These are phyloP conservation scores for Calonectria pauciramosa DNA, from an alignment of 2,329 filamentous ascomycete species.

Conservation along the genomic window DNA sequence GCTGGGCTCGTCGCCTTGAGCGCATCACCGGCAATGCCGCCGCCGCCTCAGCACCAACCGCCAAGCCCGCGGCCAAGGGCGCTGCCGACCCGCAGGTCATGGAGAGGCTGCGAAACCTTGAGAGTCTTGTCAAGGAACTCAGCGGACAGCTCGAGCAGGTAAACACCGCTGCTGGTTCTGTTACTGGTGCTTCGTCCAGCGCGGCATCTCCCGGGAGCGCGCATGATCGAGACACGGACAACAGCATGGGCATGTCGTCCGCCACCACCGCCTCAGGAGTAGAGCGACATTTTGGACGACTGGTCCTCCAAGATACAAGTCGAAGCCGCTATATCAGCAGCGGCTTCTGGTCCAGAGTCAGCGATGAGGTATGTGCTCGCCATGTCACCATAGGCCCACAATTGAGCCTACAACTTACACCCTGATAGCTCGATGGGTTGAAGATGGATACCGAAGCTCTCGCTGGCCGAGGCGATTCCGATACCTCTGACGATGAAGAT, in stretches of 20 bases:
- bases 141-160: conserved; percentile 60
- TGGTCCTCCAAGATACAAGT: conserved; percentile 60
- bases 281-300: conserved; percentile 60
- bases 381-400: background rate
- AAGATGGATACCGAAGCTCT: conserved; percentile 56
- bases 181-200: conserved; percentile 44
- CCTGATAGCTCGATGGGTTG: conserved; percentile 57
- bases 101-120: conserved; percentile 64
- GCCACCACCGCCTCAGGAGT: conserved; percentile 34
- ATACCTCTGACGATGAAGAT: conserved; percentile 56
- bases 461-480: conserved; percentile 47
- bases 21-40: conserved; percentile 50
- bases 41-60: conserved; percentile 49
- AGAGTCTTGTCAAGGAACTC: conserved; percentile 65
- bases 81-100: conserved; percentile 55
- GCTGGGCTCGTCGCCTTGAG: conserved; percentile 67
- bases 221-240: conserved; percentile 37
- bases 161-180: conserved; percentile 44
- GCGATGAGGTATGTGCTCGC: conserved; percentile 62
- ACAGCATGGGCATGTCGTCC: conserved; percentile 10
- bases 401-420: background rate
- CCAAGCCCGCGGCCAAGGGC: conserved; percentile 29
- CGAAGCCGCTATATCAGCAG: conserved; percentile 64
- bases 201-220: conserved; percentile 48
- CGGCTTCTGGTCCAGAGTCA: conserved; percentile 69